Percentiles rank a stretch among this genome's conserved stretches.
Conservation (phyloP, 2,329 filamentous ascomycete genomes). For the Aspergillus clavatus region DNA sequence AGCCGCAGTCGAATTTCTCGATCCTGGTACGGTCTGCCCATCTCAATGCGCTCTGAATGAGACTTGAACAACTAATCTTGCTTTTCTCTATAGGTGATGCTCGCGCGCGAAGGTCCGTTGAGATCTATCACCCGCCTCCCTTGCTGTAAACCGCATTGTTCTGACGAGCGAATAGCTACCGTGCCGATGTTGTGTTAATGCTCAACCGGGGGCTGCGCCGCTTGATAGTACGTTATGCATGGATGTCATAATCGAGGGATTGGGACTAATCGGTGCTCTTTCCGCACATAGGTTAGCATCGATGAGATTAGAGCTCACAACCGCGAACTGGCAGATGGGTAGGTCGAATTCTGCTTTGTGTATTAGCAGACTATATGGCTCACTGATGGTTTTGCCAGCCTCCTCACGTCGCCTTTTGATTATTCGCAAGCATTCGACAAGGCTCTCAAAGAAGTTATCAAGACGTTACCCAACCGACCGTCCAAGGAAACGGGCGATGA, state of each 20-base stretch:
- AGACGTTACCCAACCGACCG: constrained; percentile 69
- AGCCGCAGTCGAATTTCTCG: constrained; percentile 85
- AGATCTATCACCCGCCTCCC: constrained; percentile 1
- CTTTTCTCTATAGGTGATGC: constrained; percentile 47
- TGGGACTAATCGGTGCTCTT: not conserved
- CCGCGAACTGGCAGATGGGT: constrained; percentile 69
- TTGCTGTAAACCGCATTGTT: not conserved
- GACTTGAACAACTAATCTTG: too few species aligned
- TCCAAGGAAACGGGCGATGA: constrained; percentile 73
- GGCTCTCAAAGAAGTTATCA: constrained; percentile 83
- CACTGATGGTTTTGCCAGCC: constrained; percentile 30
- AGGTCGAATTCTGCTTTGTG: constrained; percentile 9
- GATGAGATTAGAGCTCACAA: constrained; percentile 90
- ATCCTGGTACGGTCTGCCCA: constrained; percentile 64
- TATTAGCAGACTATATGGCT: not conserved
- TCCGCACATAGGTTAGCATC: constrained; percentile 58
- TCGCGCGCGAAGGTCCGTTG: constrained; percentile 49
- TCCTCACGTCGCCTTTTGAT: constrained; percentile 84
- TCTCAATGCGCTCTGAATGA: constrained; percentile 3
- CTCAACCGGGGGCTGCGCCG: constrained; percentile 57
- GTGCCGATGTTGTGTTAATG: constrained; percentile 79
- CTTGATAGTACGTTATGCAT: constrained; percentile 45
- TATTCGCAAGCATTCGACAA: constrained; percentile 82
- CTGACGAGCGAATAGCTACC: constrained; percentile 61
- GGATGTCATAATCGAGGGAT: constrained; percentile 1